phyloP scores from a whole-genome alignment of 768 basidiomycete species.

The Macrocybe gigantea region DNA sequence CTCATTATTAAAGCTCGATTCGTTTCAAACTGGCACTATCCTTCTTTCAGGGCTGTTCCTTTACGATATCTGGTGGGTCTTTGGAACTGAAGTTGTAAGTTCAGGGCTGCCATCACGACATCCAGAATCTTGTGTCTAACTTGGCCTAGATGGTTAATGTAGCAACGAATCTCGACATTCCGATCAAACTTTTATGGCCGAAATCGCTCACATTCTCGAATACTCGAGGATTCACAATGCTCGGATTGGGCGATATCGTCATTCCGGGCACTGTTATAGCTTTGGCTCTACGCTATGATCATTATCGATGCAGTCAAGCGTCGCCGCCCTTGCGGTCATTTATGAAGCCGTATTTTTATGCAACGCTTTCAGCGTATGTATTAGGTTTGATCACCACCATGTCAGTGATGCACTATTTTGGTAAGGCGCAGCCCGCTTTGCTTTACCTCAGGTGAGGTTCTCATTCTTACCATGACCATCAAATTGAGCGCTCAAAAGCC shows the following conservation, averaged over 20 bases:
- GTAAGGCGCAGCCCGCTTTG: slow-evolving; percentile 83
- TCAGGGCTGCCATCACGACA: background rate
- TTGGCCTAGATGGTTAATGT: slow-evolving; percentile 81
- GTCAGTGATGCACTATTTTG: slow-evolving; percentile 75
- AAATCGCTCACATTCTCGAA: slow-evolving; percentile 50
- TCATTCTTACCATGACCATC: background rate
- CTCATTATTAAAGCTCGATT: slow-evolving; percentile 77
- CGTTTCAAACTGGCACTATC: slow-evolving; percentile 81
- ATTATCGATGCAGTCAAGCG: slow-evolving; percentile 33
- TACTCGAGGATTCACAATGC: slow-evolving; percentile 72
- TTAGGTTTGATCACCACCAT: slow-evolving; percentile 72
- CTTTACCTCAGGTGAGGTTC: slow-evolving; percentile 76
- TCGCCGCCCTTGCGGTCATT: slow-evolving; percentile 30
- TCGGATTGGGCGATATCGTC: slow-evolving; percentile 89
- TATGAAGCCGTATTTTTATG: slow-evolving; percentile 70
- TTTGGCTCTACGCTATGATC: slow-evolving; percentile 83
- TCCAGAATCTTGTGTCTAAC: slow-evolving; percentile 1
- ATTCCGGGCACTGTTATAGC: slow-evolving; percentile 67
- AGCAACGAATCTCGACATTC: slow-evolving; percentile 83
- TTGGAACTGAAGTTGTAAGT: slow-evolving; percentile 79
- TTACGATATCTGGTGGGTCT: slow-evolving; percentile 96
- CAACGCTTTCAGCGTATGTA: slow-evolving; percentile 66
- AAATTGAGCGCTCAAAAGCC: background rate
- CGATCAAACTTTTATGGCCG: slow-evolving; percentile 90
- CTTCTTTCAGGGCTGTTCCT: slow-evolving; percentile 82